Evolutionary conservation across 2,329 filamentous ascomycete species (phyloP).

Genomic region (Colletotrichum magnum): DNA sequence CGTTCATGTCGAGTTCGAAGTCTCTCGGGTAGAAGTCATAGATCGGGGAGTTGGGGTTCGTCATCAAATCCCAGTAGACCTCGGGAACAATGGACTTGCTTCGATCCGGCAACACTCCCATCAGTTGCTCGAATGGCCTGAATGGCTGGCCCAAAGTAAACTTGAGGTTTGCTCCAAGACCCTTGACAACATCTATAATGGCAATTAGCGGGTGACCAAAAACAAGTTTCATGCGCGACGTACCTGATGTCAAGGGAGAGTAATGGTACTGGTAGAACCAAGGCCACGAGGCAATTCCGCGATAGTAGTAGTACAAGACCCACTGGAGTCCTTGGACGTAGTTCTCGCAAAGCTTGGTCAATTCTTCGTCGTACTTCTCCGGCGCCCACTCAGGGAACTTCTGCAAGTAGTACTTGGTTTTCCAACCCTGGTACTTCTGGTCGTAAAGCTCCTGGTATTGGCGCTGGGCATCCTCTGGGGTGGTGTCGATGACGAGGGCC

Average conservation of each 20-base stretch:
- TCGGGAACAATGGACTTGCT: slow-evolving; percentile 95
- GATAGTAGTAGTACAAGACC: slow-evolving; percentile 99
- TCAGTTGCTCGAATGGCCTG: slow-evolving; percentile 94
- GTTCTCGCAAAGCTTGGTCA: slow-evolving; percentile 89
- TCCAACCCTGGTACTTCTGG: slow-evolving; percentile 92
- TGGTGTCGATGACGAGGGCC: slow-evolving; percentile 85
- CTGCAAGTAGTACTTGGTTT: slow-evolving; percentile 89
- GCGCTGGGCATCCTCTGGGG: slow-evolving; percentile 82
- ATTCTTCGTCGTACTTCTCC: slow-evolving; percentile 80
- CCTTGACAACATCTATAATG: slow-evolving; percentile 84
- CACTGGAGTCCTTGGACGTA: slow-evolving; percentile 98
- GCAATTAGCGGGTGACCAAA: slow-evolving; percentile 62
- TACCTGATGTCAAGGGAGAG: slow-evolving; percentile 93
- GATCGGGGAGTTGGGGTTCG: slow-evolving; percentile 88
- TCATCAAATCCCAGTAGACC: slow-evolving; percentile 94
- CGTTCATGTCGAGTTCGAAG: slow-evolving; percentile 99
- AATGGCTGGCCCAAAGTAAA: slow-evolving; percentile 97
- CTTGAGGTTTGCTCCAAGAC: slow-evolving; percentile 87
- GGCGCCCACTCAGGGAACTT: slow-evolving; percentile 92
- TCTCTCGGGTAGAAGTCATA: slow-evolving; percentile 98
- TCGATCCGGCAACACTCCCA: slow-evolving; percentile 97
- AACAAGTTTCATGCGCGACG: slow-evolving; percentile 39
- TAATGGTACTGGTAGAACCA: slow-evolving; percentile 99
- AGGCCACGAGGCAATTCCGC: slow-evolving; percentile 96
- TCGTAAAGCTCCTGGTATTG: slow-evolving; percentile 90